These are phyloP conservation scores for Sclerotinia borealis DNA, from an alignment of 2,329 filamentous ascomycete genomes.

Conservation along the genomic window DNA sequence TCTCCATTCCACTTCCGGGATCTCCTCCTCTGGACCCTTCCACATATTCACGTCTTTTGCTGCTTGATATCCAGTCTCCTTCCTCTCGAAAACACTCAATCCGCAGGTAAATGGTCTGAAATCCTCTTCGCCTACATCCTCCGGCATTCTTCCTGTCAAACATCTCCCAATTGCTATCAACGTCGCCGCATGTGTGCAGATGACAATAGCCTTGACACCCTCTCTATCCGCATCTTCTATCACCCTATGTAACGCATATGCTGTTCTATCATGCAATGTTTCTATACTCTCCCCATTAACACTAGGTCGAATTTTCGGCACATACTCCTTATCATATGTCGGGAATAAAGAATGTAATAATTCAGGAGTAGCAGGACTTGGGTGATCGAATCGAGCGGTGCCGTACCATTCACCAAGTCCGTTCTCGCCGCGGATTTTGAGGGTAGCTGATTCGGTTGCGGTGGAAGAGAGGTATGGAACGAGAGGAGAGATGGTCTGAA, in stretches of 20 bases:
- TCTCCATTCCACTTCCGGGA: conserved; percentile 47
- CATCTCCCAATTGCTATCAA: conserved; percentile 81
- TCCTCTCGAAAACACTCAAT: conserved; percentile 60
- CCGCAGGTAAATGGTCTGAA: conserved; percentile 82
- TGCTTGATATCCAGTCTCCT: conserved; percentile 34
- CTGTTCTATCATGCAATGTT: conserved; percentile 74
- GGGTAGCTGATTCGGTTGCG: conserved; percentile 20
- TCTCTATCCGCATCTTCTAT: conserved; percentile 68
- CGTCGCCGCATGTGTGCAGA: conserved; percentile 86
- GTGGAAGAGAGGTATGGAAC: conserved; percentile 40
- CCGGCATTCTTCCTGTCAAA: conserved; percentile 72
- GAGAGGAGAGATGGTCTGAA: conserved; percentile 75
- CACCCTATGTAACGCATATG: conserved; percentile 61
- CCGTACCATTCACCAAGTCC: conserved; percentile 87
- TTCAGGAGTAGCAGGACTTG: conserved; percentile 60
- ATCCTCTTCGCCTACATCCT: conserved; percentile 66
- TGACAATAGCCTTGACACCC: conserved; percentile 62
- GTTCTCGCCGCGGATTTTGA: conserved; percentile 48
- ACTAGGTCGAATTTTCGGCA: conserved; percentile 60
- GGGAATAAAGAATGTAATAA: conserved; percentile 65
- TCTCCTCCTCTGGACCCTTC: conserved; percentile 32
- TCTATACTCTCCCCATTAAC: conserved; percentile 71
- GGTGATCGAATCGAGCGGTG: conserved; percentile 77
- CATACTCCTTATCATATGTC: conserved; percentile 49
- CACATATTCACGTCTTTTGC: conserved; percentile 37